These are phyloP conservation scores for Trebouxia gelatinosa DNA, from an alignment of 163 green algal species.

Conservation along the genomic window DNA sequence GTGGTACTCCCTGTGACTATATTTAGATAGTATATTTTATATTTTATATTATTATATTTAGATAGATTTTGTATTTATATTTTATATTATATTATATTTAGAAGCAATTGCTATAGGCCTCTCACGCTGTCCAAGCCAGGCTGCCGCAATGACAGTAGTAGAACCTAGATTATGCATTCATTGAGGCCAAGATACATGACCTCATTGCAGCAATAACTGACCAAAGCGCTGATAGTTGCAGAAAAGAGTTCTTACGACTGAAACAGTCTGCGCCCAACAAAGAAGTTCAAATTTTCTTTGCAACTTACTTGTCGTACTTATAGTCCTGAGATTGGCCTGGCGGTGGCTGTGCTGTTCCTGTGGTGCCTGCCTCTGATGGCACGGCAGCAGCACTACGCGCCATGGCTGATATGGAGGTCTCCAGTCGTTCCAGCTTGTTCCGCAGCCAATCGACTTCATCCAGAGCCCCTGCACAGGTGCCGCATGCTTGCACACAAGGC, in stretches of 20 bases:
- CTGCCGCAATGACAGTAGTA: too few relatives aligned
- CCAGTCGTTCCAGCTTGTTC: conserved; percentile 60
- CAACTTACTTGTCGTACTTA: background rate
- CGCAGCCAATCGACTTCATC: conserved; percentile 81
- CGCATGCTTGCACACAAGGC: background rate
- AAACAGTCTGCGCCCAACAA: background rate
- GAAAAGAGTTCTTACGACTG: background rate
- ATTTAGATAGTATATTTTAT: too few relatives aligned
- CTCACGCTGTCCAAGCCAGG: too few relatives aligned
- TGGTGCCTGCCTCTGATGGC: background rate
- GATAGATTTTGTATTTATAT: too few relatives aligned
- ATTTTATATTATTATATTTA: too few relatives aligned
- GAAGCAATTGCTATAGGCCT: too few relatives aligned
- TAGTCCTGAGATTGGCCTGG: background rate
- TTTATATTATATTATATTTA: too few relatives aligned
- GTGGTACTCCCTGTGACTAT: too few relatives aligned
- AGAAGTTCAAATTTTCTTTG: background rate
- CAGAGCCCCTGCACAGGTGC: conserved; percentile 56
- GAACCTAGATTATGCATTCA: too few relatives aligned
- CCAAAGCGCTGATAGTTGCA: too few relatives aligned
- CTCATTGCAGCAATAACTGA: too few relatives aligned
- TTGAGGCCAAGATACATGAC: too few relatives aligned
- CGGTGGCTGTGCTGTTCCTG: background rate
- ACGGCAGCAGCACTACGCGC: background rate
- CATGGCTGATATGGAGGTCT: conserved; percentile 41